Conservation (phyloP, 495 filamentous ascomycete species). For the Talaromyces stipitatus region DNA sequence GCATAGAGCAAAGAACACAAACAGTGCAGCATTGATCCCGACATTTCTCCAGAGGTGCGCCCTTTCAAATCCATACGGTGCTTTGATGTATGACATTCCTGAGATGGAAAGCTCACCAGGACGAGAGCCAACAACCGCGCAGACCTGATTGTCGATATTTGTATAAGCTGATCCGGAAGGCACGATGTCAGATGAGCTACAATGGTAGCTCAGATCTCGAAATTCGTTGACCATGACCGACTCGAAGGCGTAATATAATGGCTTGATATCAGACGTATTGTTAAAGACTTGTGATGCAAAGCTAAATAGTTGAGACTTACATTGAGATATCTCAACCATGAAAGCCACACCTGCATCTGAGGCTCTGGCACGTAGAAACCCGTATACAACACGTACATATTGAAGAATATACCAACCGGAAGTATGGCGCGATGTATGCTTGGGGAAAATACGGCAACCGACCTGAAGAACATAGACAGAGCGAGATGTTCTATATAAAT, state of each 20-base stretch:
- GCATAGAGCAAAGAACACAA: conserved; percentile 15
- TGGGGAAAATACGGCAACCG: conserved; percentile 40
- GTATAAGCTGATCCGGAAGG: conserved; percentile 10
- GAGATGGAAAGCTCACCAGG: conserved; percentile 36
- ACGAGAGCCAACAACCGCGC: conserved; percentile 43
- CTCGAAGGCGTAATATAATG: conserved; percentile 40
- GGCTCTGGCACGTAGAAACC: conserved; percentile 42
- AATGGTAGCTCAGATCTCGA: conserved; percentile 29
- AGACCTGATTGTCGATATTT: conserved; percentile 25
- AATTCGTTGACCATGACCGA: conserved; percentile 55
- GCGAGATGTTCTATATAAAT: conserved; percentile 60
- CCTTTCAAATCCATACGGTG: conserved; percentile 47
- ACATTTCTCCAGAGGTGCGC: conserved; percentile 62
- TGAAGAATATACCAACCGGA: conserved; percentile 38
- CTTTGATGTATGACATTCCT: conserved; percentile 43
- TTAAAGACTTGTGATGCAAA: no score
- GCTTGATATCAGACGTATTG: conserved; percentile 8
- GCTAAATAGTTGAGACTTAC: conserved; percentile 21
- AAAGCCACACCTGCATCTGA: conserved; percentile 48
- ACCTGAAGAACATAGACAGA: conserved; percentile 52
- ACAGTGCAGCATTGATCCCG: conserved; percentile 61
- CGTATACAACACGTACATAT: conserved; percentile 42
- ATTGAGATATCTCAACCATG: conserved; percentile 45
- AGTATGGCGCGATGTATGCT: conserved; percentile 45
- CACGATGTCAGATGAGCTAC: conserved; percentile 33